phyloP scores from a whole-genome alignment of 2,329 filamentous ascomycete genomes.

The Eurotiales sp. region DNA sequence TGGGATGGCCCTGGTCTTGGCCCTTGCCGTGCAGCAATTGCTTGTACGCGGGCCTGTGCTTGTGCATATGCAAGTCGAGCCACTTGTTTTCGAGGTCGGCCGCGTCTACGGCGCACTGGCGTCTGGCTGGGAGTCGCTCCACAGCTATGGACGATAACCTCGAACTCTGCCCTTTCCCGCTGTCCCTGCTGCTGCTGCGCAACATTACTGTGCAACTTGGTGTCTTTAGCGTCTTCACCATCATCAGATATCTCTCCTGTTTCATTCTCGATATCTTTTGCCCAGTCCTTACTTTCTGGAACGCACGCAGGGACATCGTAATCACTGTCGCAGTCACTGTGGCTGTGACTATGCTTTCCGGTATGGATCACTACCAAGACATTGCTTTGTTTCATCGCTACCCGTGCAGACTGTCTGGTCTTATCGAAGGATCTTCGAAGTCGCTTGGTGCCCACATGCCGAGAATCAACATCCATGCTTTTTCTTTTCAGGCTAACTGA shows the following conservation, averaged over 20 bases:
- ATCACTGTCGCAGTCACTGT: background rate
- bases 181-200: background rate
- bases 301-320: background rate
- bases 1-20: slow-evolving; percentile 5
- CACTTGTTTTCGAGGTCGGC: slow-evolving; percentile 10
- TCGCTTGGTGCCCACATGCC: background rate
- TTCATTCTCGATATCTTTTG: background rate
- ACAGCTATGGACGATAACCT: slow-evolving; percentile 12
- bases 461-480: background rate
- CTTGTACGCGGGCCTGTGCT: slow-evolving; percentile 1
- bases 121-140: background rate
- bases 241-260: slow-evolving; percentile 10
- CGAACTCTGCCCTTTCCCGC: slow-evolving; percentile 6
- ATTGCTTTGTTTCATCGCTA: slow-evolving; percentile 2
- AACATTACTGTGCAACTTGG: slow-evolving; percentile 4
- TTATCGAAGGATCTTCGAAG: background rate
- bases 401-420: slow-evolving; percentile 6
- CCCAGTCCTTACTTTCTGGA: background rate
- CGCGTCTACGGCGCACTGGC: slow-evolving; percentile 5
- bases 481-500: slow-evolving; percentile 7
- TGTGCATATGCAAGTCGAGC: background rate
- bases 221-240: slow-evolving; percentile 1
- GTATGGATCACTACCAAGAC: background rate
- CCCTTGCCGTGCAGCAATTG: background rate
- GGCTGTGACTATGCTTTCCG: background rate